Base-by-base conservation (phyloP, 331 rosid genomes). In the Acacia pycnantha region DNA sequence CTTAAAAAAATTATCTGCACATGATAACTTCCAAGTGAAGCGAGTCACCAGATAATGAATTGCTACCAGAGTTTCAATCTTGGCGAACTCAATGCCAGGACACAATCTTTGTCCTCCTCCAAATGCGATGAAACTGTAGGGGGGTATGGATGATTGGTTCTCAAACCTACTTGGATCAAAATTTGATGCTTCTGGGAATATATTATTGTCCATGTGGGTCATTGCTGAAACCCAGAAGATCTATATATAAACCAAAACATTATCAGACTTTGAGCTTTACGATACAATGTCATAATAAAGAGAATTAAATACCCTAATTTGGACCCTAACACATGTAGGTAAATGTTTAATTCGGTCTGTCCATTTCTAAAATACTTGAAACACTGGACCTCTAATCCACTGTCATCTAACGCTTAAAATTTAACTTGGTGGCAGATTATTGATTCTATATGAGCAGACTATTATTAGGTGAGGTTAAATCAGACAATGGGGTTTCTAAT, bases 91-190 rank as follows among this genome's bases (percentile, higher is more conserved):
- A 70, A 78, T 74, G 44, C 96, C 96, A 11, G 96, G 97, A 73
- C 96, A 92, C 31, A 87, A 86, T 80, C 90, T 87, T 24, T 91
- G 73, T 73, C 95, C 95, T 35, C 85, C 95, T 71, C 93, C 97
- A 58, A 89, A 94, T 68, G 94, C 80, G 47, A 87, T 65, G 70
- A 86, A 94, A 81, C 85, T 66, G 73, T 86, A 86, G 46, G 97
- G 93, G 33, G 97, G 97, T 68, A 71, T 43, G 7, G 88, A 83
- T 69, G 90, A 85, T 65, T 82, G 87, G 68, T 87, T 87, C 54
- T 91, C 94, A 74, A 90, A 88, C 84, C 97, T 88, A 54, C 76
- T 81, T 22, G 97, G 97, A 74, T 90, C 88, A 67, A 90, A 90
- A 86, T 89, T 93, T 2, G 83, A 70, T 77, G 97, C 91, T 11